Base-by-base conservation (phyloP, 2,329 filamentous ascomycete species). In the Plenodomus tracheiphilus region DNA sequence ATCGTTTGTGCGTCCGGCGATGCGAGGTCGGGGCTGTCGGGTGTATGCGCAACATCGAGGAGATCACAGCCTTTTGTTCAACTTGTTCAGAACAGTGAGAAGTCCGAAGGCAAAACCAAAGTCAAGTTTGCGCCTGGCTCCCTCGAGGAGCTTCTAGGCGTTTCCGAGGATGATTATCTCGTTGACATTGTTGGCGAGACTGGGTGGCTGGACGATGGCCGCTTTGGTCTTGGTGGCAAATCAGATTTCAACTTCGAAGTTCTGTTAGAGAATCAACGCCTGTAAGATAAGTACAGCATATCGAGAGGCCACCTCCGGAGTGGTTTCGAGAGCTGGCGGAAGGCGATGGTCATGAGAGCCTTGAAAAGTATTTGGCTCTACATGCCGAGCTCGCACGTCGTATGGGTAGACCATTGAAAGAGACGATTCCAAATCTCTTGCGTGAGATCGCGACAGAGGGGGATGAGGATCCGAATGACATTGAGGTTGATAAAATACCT, bases 1-100 rank as follows among this genome's bases (percentile, higher is more conserved):
- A 48, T 60, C 18, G 45, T 60, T 15, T 55, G 54, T 15, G 57
- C 52, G 18, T 32, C 39, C 3, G 46, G 46, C 18, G 46, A 47
- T n/a, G 46, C 46, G 22, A 36, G 32, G 17, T 28, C 46, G 5
- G 46, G 46, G 6, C 11, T 47, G 25, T 39, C 46, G 7, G 46
- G 46, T 1, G 43, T 45, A 15, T 34, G 17, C 9, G 39, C 36
- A 15, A 45, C 22, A 17, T 17, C 36, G n/a, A n/a, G 43, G 19
- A 34, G 17, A 15, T 5, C 25, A 10, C 43, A 45, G 43, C 43
- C 43, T 13, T 10, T 10, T 13, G 43, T 45, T 17, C 36, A 39
- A 15, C 21, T 45, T 13, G 25, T 4, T 10, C 36, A 39, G 15
- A 16, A 36, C 4, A 45, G 43, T 15, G 16, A 39, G 3, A 45